These are phyloP conservation scores for Canna indica DNA, from an alignment of 176 grass and related monocot species.

Conservation along the genomic window DNA sequence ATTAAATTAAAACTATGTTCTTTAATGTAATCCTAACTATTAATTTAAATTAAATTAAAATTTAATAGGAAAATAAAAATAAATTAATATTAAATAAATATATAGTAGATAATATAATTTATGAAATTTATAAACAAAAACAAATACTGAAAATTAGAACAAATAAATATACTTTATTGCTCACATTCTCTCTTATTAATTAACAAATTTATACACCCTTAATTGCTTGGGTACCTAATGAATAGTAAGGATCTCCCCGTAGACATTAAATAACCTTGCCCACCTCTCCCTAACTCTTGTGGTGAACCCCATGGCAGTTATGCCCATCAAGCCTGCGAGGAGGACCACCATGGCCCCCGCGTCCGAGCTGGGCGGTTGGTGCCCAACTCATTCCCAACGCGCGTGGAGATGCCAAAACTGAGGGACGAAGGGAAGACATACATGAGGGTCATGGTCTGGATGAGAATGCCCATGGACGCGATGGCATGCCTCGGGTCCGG, in stretches of 20 bases:
- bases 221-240: no score
- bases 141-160: no score
- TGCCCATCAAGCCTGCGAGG: constrained; percentile 40
- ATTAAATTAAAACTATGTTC: no score
- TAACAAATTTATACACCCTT: no score
- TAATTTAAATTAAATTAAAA: no score
- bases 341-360: constrained; percentile 42
- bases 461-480: constrained; percentile 93
- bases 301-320: constrained; percentile 64
- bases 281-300: constrained; percentile 45
- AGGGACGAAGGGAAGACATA: constrained; percentile 96
- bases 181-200: no score
- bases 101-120: no score
- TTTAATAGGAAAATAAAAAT: no score
- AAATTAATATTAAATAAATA: no score
- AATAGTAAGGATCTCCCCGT: constrained; percentile 60
- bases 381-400: constrained; percentile 88
- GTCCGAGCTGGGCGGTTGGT: constrained; percentile 48
- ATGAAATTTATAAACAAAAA: no score
- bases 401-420: constrained; percentile 62
- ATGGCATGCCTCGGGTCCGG: constrained; percentile 63
- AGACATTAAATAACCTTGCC: constrained; percentile 63
- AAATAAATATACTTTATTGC: no score
- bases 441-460: constrained; percentile 87
- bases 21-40: no score